Percentiles rank a stretch among this genome's conserved stretches.
Conservation (phyloP, 768 basidiomycete genomes). For the Leccinum subtestaceum region DNA sequence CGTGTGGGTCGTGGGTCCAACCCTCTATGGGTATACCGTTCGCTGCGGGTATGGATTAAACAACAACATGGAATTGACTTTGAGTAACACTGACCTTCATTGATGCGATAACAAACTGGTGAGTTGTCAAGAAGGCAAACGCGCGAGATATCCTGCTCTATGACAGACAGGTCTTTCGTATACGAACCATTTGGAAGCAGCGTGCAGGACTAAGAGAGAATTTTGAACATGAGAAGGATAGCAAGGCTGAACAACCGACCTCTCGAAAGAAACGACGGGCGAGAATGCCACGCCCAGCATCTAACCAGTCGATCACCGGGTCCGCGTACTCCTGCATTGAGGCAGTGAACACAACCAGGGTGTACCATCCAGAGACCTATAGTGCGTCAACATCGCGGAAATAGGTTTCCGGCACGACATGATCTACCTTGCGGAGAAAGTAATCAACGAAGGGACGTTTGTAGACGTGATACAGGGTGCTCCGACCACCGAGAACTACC, state of each 20-base stretch:
- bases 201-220: slow-evolving; percentile 72
- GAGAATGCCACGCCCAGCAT: slow-evolving; percentile 89
- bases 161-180: slow-evolving; percentile 85
- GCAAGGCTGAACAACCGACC: slow-evolving; percentile 43
- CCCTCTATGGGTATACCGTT: slow-evolving; percentile 99
- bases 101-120: slow-evolving; percentile 85
- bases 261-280: slow-evolving; percentile 89
- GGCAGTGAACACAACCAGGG: slow-evolving; percentile 96
- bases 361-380: slow-evolving; percentile 99
- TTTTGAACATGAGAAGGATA: background rate
- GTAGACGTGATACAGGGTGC: slow-evolving; percentile 95
- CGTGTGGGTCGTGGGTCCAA: slow-evolving; percentile 96
- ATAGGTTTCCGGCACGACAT: background rate
- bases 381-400: slow-evolving; percentile 6
- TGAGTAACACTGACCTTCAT: slow-evolving; percentile 67
- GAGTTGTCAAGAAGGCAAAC: slow-evolving; percentile 97
- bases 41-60: slow-evolving; percentile 45
- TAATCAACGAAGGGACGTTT: slow-evolving; percentile 98
- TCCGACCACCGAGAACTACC: slow-evolving; percentile 83
- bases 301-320: slow-evolving; percentile 99
- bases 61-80: background rate
- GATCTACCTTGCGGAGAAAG: slow-evolving; percentile 78
- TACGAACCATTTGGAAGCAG: slow-evolving; percentile 90
- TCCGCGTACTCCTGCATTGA: slow-evolving; percentile 99
- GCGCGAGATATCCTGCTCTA: slow-evolving; percentile 88